Conservation (phyloP, 2,329 filamentous ascomycete genomes). For the Fusarium sp. region DNA sequence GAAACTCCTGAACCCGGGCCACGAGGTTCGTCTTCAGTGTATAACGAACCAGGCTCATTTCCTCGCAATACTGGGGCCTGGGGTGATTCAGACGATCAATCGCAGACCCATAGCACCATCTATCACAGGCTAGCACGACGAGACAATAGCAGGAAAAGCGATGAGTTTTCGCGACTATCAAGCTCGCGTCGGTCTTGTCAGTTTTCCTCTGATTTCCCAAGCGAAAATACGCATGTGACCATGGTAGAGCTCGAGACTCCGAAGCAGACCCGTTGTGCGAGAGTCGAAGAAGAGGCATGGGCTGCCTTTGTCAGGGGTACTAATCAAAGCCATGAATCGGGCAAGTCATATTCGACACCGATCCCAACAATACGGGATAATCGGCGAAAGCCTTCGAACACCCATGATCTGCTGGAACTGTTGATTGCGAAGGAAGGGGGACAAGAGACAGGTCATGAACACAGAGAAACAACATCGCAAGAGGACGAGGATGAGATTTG, state of each 20-base stretch:
- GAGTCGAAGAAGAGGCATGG: background rate
- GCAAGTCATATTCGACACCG: conserved; percentile 1
- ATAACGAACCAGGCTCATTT: conserved; percentile 5
- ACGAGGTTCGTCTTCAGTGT: background rate
- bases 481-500: conserved; percentile 46
- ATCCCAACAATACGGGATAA: conserved; percentile 4
- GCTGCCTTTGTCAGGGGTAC: background rate
- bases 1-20: background rate
- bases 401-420: conserved; percentile 38
- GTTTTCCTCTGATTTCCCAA: background rate
- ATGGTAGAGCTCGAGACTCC: background rate
- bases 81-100: conserved; percentile 18
- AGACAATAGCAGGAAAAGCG: background rate
- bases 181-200: background rate
- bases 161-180: background rate
- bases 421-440: conserved; percentile 24
- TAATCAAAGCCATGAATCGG: background rate
- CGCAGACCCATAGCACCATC: background rate
- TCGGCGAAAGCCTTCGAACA: conserved; percentile 10
- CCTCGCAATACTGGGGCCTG: conserved; percentile 28
- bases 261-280: background rate
- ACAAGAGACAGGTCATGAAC: background rate
- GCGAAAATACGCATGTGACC: background rate
- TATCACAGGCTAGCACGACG: background rate
- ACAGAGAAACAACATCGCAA: background rate